A percentile compares a stretch with the other conserved stretches of the same genome.
Conservation (phyloP, 805 yeast species). For the Candida sakaeoensis region DNA sequence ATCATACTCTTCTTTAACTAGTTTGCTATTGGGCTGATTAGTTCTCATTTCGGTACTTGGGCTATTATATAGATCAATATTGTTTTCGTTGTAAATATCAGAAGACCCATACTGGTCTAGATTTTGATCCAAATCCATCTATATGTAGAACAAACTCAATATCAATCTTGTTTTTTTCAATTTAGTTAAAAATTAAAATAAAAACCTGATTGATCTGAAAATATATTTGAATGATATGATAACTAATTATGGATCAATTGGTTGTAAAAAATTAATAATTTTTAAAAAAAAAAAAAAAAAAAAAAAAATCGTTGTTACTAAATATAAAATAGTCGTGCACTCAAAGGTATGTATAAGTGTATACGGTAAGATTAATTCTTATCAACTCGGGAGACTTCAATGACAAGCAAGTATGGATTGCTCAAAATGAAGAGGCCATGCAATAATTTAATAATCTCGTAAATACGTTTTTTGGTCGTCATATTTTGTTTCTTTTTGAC, state of each 20-base stretch:
- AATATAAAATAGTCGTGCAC: neutral
- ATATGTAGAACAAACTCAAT: neutral
- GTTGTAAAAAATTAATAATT: neutral
- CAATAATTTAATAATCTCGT: neutral
- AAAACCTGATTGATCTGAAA: no score
- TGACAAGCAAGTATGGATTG: no score
- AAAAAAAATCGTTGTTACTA: neutral
- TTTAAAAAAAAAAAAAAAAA: neutral
- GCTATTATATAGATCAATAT: neutral
- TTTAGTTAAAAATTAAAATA: no score
- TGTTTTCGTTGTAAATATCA: neutral
- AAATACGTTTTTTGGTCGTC: neutral
- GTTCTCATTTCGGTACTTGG: neutral
- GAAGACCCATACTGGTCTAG: conserved; percentile 10
- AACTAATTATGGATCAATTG: conserved; percentile 2
- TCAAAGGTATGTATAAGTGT: no score
- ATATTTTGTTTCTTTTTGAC: neutral
- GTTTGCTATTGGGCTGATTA: neutral
- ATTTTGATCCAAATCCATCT: conserved; percentile 9
- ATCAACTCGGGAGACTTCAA: no score
- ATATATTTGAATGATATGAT: no score
- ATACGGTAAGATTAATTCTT: no score
- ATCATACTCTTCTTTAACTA: conserved; percentile 6
- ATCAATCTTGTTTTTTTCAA: no score
- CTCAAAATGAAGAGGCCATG: no score